phyloP scores from a whole-genome alignment of 1,284 basidiomycete genomes.

The Ustilago tritici region DNA sequence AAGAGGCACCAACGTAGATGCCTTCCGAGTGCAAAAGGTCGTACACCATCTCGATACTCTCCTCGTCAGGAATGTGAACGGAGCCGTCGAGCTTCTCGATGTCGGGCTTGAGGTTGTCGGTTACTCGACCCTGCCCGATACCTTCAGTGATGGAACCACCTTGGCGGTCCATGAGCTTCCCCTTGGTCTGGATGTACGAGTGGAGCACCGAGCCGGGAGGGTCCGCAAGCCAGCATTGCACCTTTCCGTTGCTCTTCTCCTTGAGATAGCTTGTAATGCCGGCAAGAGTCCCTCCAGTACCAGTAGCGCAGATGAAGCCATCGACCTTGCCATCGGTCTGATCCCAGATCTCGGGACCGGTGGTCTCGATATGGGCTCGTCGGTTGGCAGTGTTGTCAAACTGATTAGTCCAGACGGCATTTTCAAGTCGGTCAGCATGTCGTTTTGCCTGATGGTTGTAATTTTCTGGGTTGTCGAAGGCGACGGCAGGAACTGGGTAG shows the following conservation, averaged over 20 bases:
- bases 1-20: conserved; percentile 94
- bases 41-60: conserved; percentile 93
- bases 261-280: conserved; percentile 87
- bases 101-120: conserved; percentile 90
- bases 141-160: conserved; percentile 95
- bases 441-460: conserved; percentile 98
- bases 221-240: conserved; percentile 93
- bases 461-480: conserved; percentile 94
- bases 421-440: conserved; percentile 83
- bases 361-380: conserved; percentile 86
- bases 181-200: conserved; percentile 83
- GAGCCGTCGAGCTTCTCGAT: conserved; percentile 82
- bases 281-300: conserved; percentile 94
- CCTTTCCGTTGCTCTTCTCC: conserved; percentile 83
- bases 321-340: conserved; percentile 85
- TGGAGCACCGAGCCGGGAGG: conserved; percentile 94
- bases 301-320: conserved; percentile 92
- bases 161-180: conserved; percentile 81
- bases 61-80: conserved; percentile 86
- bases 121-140: conserved; percentile 96
- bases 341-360: conserved; percentile 96
- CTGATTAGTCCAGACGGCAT: conserved; percentile 99
- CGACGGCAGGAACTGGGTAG: conserved; percentile 92
- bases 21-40: conserved; percentile 92
- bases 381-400: conserved; percentile 95